These are phyloP conservation scores for Mediolabrus comicus DNA, from an alignment of 108 stramenopile species.

Conservation along the genomic window DNA sequence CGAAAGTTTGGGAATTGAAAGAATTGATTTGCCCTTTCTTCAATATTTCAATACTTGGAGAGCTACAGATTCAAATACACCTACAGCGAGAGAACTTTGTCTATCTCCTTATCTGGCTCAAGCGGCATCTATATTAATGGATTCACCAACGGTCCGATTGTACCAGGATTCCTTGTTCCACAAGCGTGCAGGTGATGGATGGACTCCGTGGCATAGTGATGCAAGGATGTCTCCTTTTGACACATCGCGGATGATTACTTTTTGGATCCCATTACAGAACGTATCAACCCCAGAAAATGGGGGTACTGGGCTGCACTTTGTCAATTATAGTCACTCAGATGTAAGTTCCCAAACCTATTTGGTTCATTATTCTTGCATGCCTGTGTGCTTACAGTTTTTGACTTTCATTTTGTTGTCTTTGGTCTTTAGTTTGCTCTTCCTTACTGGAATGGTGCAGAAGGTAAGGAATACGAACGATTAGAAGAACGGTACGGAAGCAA, in stretches of 20 bases:
- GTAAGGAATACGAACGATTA: conserved; percentile 57
- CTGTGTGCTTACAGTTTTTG: neutral
- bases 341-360: too few species aligned
- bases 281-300: conserved; percentile 51
- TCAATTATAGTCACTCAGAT: conserved; percentile 73
- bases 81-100: conserved; percentile 49
- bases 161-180: conserved; percentile 87
- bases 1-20: conserved; percentile 42
- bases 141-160: conserved; percentile 66
- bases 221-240: conserved; percentile 89
- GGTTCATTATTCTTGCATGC: neutral
- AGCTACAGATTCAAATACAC: conserved; percentile 6
- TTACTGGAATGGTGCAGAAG: conserved; percentile 75
- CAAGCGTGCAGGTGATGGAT: conserved; percentile 75
- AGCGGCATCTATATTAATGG: conserved; percentile 63
- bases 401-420: neutral
- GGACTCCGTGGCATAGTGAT: conserved; percentile 89
- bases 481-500: conserved; percentile 42
- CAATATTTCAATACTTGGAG: conserved; percentile 87
- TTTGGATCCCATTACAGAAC: conserved; percentile 81
- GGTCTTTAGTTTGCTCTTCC: conserved; percentile 61
- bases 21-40: conserved; percentile 68
- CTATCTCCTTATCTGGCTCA: conserved; percentile 44
- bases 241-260: conserved; percentile 79
- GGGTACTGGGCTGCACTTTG: conserved; percentile 72